Conservation (phyloP, 148 eudicot genomes). For the Chenopodium quinoa region DNA sequence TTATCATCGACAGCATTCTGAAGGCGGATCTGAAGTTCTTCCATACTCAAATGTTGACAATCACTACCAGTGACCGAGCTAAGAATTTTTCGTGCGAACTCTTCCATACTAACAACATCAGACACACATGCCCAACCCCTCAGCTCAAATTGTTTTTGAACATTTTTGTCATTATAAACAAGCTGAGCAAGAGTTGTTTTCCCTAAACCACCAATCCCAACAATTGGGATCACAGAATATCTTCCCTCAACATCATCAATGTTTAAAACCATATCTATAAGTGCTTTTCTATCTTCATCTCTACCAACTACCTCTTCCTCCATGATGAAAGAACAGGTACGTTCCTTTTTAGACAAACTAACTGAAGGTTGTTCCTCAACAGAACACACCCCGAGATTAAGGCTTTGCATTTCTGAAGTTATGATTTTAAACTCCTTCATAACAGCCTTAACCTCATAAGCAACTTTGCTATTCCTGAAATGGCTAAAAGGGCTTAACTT, state of each 20-base stretch:
- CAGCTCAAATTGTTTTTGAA: conserved; percentile 4
- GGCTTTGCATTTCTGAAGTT: neutral
- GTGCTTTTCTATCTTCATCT: neutral
- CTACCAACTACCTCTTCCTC: conserved; percentile 15
- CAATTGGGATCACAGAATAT: neutral
- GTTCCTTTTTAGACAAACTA: neutral
- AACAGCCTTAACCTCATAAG: neutral
- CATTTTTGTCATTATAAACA: neutral
- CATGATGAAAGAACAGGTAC: neutral
- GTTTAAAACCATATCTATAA: neutral
- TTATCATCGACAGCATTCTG: neutral
- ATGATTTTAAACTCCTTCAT: neutral
- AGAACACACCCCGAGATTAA: neutral
- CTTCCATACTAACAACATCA: neutral
- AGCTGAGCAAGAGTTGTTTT: conserved; percentile 23
- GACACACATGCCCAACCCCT: conserved; percentile 15
- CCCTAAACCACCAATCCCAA: conserved; percentile 23
- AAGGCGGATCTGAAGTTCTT: neutral
- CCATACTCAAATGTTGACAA: neutral
- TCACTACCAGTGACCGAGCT: neutral
- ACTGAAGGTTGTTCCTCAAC: too few relatives aligned
- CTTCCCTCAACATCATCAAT: neutral
- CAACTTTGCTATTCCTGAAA: neutral
- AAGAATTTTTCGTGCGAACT: neutral
- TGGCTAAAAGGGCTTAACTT: neutral